Percentiles rank a stretch among this genome's conserved stretches.
Conservation (phyloP, 1,284 basidiomycete genomes). For the Apiotrichum sp. region DNA sequence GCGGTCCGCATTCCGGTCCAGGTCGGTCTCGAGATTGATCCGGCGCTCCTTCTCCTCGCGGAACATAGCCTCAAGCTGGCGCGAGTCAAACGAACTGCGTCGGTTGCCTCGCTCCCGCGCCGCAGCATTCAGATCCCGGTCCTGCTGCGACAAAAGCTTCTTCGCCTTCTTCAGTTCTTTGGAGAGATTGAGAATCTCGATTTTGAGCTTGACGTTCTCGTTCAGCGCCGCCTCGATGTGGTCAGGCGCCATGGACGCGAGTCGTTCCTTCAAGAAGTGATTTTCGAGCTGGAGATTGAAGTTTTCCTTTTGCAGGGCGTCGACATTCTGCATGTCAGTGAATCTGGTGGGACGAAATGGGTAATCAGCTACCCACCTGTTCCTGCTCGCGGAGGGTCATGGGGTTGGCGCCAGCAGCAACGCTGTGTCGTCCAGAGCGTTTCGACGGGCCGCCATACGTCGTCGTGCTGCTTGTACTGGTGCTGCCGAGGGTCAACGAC, state of each 20-base stretch:
- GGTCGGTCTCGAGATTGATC: constrained; percentile 24
- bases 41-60: constrained; percentile 39
- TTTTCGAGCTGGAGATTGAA: constrained; percentile 90
- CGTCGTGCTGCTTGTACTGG: constrained; percentile 7
- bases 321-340: constrained; percentile 64
- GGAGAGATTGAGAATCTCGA: constrained; percentile 83
- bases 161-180: constrained; percentile 89
- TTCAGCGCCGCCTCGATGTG: constrained; percentile 84
- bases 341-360: not conserved
- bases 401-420: constrained; percentile 32
- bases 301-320: constrained; percentile 89
- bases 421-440: constrained; percentile 42
- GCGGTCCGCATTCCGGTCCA: constrained; percentile 57
- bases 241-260: constrained; percentile 75
- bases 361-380: constrained; percentile 59
- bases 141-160: constrained; percentile 75
- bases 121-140: constrained; percentile 70
- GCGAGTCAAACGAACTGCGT: constrained; percentile 14
- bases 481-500: constrained; percentile 1
- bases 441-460: constrained; percentile 29
- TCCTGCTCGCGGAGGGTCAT: constrained; percentile 87
- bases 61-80: constrained; percentile 32
- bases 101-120: constrained; percentile 49
- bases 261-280: constrained; percentile 84
- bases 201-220: constrained; percentile 89